Evolutionary conservation across 2,329 filamentous ascomycete species (phyloP).

Genomic region (Phoma sp.): DNA sequence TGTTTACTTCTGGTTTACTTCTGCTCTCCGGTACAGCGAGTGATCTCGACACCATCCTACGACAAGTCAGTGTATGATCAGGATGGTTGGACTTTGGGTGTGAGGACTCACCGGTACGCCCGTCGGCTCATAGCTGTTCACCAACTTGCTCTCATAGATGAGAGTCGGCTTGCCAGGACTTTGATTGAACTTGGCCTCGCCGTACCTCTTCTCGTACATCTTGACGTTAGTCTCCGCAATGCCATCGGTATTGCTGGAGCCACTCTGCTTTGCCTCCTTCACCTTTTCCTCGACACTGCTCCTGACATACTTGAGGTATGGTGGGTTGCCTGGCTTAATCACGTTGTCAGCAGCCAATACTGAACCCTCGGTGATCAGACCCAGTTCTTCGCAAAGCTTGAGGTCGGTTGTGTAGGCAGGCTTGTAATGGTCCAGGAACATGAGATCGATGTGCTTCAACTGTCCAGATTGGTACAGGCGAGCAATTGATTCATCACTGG

Average conservation of each 20-base stretch:
- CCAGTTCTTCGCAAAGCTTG: slow-evolving; percentile 76
- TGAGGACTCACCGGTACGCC: slow-evolving; percentile 64
- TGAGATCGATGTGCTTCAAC: slow-evolving; percentile 68
- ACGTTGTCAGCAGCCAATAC: slow-evolving; percentile 74
- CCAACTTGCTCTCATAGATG: slow-evolving; percentile 68
- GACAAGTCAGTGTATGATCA: slow-evolving; percentile 17
- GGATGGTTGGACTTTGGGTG: background rate
- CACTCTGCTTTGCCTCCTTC: slow-evolving; percentile 41
- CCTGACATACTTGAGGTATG: slow-evolving; percentile 73
- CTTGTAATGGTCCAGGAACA: slow-evolving; percentile 85
- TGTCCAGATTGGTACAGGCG: slow-evolving; percentile 62
- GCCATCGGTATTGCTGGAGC: slow-evolving; percentile 45
- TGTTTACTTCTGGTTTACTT: slow-evolving; percentile 12
- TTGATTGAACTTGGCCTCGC: slow-evolving; percentile 53
- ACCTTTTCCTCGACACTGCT: slow-evolving; percentile 69
- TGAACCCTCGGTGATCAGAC: slow-evolving; percentile 66
- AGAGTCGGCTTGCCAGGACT: slow-evolving; percentile 67
- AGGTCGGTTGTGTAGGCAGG: slow-evolving; percentile 76
- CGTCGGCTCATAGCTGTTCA: slow-evolving; percentile 72
- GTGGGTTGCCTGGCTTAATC: slow-evolving; percentile 73
- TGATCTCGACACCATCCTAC: slow-evolving; percentile 72
- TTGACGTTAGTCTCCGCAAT: slow-evolving; percentile 56
- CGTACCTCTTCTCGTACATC: slow-evolving; percentile 57
- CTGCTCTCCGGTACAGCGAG: slow-evolving; percentile 55
- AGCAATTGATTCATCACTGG: slow-evolving; percentile 69